Evolutionary conservation across 345 rosid genomes (phyloP), one percentile per base, ranked within the genome.

Genomic region (Iberis pinnata): DNA sequence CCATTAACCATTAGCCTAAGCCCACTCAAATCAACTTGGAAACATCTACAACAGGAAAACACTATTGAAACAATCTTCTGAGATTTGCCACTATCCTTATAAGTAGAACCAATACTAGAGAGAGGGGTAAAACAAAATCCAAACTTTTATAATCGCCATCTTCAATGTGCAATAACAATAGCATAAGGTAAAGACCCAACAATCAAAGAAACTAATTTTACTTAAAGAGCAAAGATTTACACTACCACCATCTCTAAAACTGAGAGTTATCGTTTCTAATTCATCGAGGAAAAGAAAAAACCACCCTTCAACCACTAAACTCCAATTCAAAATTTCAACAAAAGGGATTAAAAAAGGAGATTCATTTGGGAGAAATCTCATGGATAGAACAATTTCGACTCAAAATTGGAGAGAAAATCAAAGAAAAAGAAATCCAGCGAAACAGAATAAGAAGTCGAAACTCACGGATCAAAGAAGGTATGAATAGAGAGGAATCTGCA

Each of bases 281-380:
- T 25, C 27, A 3, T 25, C 25, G 25, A 22, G 25, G 8, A 19
- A 12, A 29, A 29, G 2, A 10, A 33, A 35, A 33, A 27, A 53
- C 16, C 45, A 8, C 36, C 38, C 16, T 44, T 12, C 61, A 29
- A 29, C 15, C n/a, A 43, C 46, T 7, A 19, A 60, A 24, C 9
- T 60, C 59, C 38, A 31, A 29, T 17, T 35, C 39, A 8, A 8
- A 63, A 53, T 26, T 62, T 45, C 36, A 46, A 43, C 5, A 19
- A 9, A 61, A 19, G 40, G n/a, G 6, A 19, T 40, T 19, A 7
- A 49, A 18, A 20, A 32, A 12, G 7, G n/a, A 18, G 41, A 40
- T 49, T 48, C 8, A 2, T 25, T 1, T 58, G 11, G 9, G 14
- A 3, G 19, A 39, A 43, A 56, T 13, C 31, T 2, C 6, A 19